Evolutionary conservation across 2,329 filamentous ascomycete genomes (phyloP), one percentile per base, ranked within the genome.

Genomic region (Trichoderma asperellum): DNA sequence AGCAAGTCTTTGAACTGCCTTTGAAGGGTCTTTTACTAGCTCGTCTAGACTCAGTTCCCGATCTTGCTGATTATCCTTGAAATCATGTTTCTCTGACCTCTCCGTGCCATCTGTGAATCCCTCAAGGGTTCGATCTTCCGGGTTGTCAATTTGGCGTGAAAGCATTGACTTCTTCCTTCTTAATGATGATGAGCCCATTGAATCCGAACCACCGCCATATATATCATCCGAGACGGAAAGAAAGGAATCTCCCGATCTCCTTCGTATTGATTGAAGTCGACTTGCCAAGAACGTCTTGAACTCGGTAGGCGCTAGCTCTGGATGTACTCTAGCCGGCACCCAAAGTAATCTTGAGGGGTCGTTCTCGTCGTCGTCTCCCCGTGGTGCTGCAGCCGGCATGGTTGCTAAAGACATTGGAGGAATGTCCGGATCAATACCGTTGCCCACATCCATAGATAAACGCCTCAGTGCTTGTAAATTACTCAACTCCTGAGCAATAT

Each of bases 261-360:
- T 87, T 78, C 93, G 91, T 74, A 98, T 97, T 43, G 92, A 91
- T 74, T 97, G 92, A 14, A 97, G 93, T 76, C 94, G 90, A 72
- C 94, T 96, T 76, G 99, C 95, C 2, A 99, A 87, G 74, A 98
- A 99, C 1, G 91, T 95, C 80, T 97, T 97, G 84, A 98, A 99
- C 74, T 97, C 96, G 76, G 92, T 94, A 1, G 96, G 96, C 2
- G 96, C 96, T 60, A 99, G 84, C 80, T 99, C 96, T 0, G 96
- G 96, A 75, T 99, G 96, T 34, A 99, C 87, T 70, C 94, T 89
- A 29, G 96, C 96, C 5, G 96, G 96, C 6, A 99, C 96, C 96
- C 96, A 99, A 73, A 98, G 92, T 70, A 98, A 82, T 71, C 94
- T 88, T 2, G 94, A 94, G 8, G 93, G 89, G 77, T 98, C 95